Evolutionary conservation across 1,284 basidiomycete species (phyloP), one percentile per base, ranked within the genome.

Genomic region (Tilletia horrida): DNA sequence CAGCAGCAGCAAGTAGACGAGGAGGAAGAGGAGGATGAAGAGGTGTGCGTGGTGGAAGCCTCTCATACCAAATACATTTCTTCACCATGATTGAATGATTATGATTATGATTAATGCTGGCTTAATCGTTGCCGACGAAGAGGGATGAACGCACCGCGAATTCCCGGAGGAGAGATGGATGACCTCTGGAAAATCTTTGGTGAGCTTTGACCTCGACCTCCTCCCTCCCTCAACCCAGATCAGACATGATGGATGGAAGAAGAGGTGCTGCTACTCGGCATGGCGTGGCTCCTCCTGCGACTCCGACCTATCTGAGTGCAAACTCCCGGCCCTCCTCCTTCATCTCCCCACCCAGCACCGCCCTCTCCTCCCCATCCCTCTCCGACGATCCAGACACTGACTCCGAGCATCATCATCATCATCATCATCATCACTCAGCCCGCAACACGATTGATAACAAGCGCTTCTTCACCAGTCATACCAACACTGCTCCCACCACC

Each of bases 11-110:
- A 18, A 16, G 45, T 6, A 16, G 45, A 48, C 7, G 45, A 23
- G 16, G 45, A 18, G 4, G 45, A 18, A 6, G 18, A 18, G 6
- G 45, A 18, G 18, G 6, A 6, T 4, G 45, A 48, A 18, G 45
- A 59, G 31, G 31, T 59, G 27, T 59, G 55, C n/a, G 55, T 59
- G 27, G 55, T 59, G 6, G 55, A 59, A 40, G 55, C 55, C 8
- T 29, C 25, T 16, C 55, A 59, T 35, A 59, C 55, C 4, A 59
- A 59, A 29, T 59, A 59, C 55, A 59, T 59, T 29, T 31, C 55
- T 6, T 18, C 3, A 52, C 11, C 13, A 8, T 27, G 23, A 52
- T 13, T 27, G 23, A 52, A 21, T 27, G 4, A n/a, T n/a, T 48
- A 6, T 6, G 6, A 48, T 48, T 18, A 4, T 23, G 3, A n/a